These are phyloP conservation scores for Colletotrichum viniferum DNA, from an alignment of 2,329 filamentous ascomycete genomes.

Conservation along the genomic window DNA sequence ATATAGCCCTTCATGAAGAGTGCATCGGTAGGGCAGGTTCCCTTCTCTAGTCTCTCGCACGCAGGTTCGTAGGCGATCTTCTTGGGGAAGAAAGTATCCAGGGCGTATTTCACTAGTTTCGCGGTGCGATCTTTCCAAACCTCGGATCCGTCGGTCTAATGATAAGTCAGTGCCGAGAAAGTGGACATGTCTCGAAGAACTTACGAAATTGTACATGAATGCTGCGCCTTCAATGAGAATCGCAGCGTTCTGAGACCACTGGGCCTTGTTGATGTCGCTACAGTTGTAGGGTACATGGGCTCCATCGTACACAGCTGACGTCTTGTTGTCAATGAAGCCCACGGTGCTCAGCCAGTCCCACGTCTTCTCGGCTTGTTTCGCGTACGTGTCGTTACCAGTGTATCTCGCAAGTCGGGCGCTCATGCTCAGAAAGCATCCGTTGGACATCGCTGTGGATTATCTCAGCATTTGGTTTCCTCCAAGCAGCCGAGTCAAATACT, in stretches of 20 bases:
- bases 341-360: constrained; percentile 60
- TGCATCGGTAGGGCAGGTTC: constrained; percentile 62
- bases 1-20: constrained; percentile 62
- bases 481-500: background rate
- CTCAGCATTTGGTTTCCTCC: background rate
- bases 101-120: constrained; percentile 38
- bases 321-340: constrained; percentile 54
- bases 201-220: constrained; percentile 60
- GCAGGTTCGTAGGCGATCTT: constrained; percentile 65
- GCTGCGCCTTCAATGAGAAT: constrained; percentile 59
- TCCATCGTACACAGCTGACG: constrained; percentile 66
- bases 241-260: constrained; percentile 61
- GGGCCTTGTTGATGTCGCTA: constrained; percentile 51
- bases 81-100: constrained; percentile 52
- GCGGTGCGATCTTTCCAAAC: constrained; percentile 42
- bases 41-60: constrained; percentile 53
- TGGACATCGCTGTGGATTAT: constrained; percentile 39
- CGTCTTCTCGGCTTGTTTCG: constrained; percentile 57
- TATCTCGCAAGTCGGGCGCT: constrained; percentile 65
- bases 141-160: constrained; percentile 27
- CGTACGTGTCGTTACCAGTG: constrained; percentile 61
- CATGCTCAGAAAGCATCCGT: constrained; percentile 54
- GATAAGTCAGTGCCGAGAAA: constrained; percentile 48
- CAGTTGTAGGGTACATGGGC: constrained; percentile 56
- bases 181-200: constrained; percentile 6